These are phyloP conservation scores for Cupressus sempervirens DNA, from an alignment of 75 land plant genomes.

Conservation along the genomic window DNA sequence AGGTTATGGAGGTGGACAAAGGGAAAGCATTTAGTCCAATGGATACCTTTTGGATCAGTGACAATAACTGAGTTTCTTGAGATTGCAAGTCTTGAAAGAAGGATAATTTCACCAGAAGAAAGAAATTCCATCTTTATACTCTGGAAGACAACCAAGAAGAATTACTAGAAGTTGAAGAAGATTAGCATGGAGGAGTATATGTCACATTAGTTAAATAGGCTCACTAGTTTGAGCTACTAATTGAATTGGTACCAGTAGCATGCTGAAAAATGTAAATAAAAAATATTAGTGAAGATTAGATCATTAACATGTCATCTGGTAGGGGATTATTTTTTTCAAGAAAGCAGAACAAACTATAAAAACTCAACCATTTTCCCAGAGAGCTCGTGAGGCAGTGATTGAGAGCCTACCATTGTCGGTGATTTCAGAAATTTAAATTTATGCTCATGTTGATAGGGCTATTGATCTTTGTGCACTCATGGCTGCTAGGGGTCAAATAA, in stretches of 20 bases:
- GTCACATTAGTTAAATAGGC: neutral
- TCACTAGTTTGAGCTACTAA: neutral
- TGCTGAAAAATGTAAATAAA: neutral
- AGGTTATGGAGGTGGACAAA: neutral
- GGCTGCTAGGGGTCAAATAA: neutral
- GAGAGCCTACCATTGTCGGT: neutral
- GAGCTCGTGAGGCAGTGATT: neutral
- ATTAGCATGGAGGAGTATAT: too few relatives aligned
- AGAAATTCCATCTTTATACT: neutral
- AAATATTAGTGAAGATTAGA: neutral
- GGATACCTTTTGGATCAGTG: neutral
- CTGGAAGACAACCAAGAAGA: neutral
- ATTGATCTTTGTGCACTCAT: neutral
- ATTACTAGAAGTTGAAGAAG: neutral
- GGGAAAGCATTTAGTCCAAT: neutral
- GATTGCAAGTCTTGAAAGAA: neutral
- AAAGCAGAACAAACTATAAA: neutral
- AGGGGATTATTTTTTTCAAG: neutral
- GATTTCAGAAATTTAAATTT: neutral
- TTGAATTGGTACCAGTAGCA: neutral
- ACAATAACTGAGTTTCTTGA: neutral
- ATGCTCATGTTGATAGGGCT: neutral
- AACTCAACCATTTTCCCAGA: neutral
- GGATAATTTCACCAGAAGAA: neutral
- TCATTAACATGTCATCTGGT: neutral